Conservation (phyloP, 495 filamentous ascomycete genomes). For the Aspergillus heteromorphus region DNA sequence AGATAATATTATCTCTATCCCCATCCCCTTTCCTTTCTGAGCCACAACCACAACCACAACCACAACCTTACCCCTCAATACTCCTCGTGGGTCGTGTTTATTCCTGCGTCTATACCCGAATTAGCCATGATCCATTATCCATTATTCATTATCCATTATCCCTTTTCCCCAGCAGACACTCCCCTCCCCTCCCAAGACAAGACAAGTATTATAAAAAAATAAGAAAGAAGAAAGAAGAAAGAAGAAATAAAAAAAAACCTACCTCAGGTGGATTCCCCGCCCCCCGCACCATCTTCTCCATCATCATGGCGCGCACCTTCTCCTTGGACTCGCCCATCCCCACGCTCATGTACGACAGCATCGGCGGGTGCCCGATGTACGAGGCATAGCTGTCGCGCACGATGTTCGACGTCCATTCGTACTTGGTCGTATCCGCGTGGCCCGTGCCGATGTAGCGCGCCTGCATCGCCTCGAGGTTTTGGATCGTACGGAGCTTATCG, state of each 20-base stretch:
- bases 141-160: too few relatives aligned
- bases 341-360: conserved; percentile 84
- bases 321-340: conserved; percentile 80
- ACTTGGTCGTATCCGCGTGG: conserved; percentile 95
- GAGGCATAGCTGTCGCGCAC: conserved; percentile 77
- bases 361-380: conserved; percentile 83
- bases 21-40: too few relatives aligned
- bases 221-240: conserved; percentile 1
- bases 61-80: too few relatives aligned
- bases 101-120: conserved; percentile 13
- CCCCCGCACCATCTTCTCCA: conserved; percentile 92
- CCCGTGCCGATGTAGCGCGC: conserved; percentile 92
- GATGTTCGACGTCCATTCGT: conserved; percentile 92
- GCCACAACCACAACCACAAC: too few relatives aligned
- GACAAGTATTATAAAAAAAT: too few relatives aligned
- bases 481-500: conserved; percentile 94
- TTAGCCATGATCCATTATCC: too few relatives aligned
- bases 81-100: not conserved
- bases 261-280: conserved; percentile 76
- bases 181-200: too few relatives aligned
- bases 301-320: conserved; percentile 69
- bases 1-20: too few relatives aligned
- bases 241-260: conserved; percentile 9
- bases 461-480: conserved; percentile 95
- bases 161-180: not conserved